Percentiles rank a stretch among this genome's conserved stretches.
Evolutionary conservation across 768 basidiomycete genomes (phyloP).

Genomic region (Agaricus bisporus): DNA sequence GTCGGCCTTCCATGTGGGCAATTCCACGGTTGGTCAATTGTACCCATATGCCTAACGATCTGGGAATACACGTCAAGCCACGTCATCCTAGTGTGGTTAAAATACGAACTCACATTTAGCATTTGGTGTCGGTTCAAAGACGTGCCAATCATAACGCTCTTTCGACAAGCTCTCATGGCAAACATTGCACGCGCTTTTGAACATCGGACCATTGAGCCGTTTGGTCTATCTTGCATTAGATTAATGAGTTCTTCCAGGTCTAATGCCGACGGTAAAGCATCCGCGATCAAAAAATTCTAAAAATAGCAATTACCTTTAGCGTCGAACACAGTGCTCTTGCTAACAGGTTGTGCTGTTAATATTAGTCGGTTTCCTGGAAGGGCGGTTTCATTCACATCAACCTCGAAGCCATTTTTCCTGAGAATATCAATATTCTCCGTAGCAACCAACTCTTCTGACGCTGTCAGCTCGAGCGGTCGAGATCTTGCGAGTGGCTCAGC

Average conservation of each 20-base stretch:
- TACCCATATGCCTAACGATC: constrained; percentile 79
- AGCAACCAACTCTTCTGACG: constrained; percentile 84
- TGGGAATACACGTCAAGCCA: constrained; percentile 21
- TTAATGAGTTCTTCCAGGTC: constrained; percentile 93
- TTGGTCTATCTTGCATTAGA: constrained; percentile 70
- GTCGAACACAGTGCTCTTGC: constrained; percentile 87
- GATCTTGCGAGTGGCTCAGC: constrained; percentile 47
- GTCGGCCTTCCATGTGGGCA: constrained; percentile 86
- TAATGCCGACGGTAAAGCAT: constrained; percentile 21
- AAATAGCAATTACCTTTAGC: constrained; percentile 58
- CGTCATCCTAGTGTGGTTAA: not conserved
- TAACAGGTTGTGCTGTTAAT: constrained; percentile 80
- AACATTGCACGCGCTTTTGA: constrained; percentile 95
- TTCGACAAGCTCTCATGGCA: constrained; percentile 91
- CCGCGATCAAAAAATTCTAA: not conserved
- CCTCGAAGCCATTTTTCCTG: constrained; percentile 84
- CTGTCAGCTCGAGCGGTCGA: constrained; percentile 71
- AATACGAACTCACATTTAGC: constrained; percentile 48
- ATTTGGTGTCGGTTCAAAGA: constrained; percentile 74
- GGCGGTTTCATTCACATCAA: constrained; percentile 47
- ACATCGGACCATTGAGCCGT: constrained; percentile 83
- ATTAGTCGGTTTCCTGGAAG: constrained; percentile 41
- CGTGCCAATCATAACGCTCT: constrained; percentile 95
- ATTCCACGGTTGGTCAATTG: constrained; percentile 82
- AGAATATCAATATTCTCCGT: constrained; percentile 84